Percentiles rank a stretch among this genome's conserved stretches.
Evolutionary conservation across 495 filamentous ascomycete genomes (phyloP).

Genomic region (Neurospora pannonica): DNA sequence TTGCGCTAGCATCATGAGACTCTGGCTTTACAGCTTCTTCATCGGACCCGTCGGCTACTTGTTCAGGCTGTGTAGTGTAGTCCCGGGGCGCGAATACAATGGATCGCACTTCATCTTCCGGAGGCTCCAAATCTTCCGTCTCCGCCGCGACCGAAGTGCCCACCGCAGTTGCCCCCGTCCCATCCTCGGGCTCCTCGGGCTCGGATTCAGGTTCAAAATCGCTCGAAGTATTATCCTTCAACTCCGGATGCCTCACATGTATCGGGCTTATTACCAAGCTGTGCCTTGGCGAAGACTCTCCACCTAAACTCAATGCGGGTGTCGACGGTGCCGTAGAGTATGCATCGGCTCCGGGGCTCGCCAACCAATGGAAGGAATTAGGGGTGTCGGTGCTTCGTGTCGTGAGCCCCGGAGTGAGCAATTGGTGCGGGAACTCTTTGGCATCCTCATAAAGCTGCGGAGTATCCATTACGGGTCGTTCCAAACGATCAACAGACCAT

Average conservation of each 20-base stretch:
- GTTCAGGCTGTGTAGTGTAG: not conserved
- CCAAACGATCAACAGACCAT: not conserved
- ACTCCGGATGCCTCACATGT: slow-evolving; percentile 7
- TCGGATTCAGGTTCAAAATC: slow-evolving; percentile 6
- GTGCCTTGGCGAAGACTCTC: slow-evolving; percentile 25
- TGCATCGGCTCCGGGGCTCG: slow-evolving; percentile 9
- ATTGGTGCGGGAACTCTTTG: slow-evolving; percentile 5
- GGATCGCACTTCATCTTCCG: not conserved
- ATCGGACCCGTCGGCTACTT: not conserved
- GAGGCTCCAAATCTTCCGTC: not conserved
- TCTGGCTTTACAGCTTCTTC: not conserved
- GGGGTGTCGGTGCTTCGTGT: slow-evolving; percentile 2
- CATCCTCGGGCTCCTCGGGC: slow-evolving; percentile 13
- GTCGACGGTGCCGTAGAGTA: slow-evolving; percentile 30
- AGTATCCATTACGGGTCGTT: slow-evolving; percentile 17
- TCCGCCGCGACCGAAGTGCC: not conserved
- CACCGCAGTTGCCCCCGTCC: not conserved
- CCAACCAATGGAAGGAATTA: not conserved
- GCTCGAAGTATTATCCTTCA: slow-evolving; percentile 6
- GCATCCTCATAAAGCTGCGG: slow-evolving; percentile 15
- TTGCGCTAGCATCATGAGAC: not conserved
- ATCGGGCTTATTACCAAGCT: slow-evolving; percentile 24
- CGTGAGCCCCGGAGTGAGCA: slow-evolving; percentile 2
- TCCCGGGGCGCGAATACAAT: not conserved
- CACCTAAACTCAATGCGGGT: slow-evolving; percentile 26